phyloP scores from a whole-genome alignment of 371 early-diverging fungal genomes.

The Capillidium heterosporum region DNA sequence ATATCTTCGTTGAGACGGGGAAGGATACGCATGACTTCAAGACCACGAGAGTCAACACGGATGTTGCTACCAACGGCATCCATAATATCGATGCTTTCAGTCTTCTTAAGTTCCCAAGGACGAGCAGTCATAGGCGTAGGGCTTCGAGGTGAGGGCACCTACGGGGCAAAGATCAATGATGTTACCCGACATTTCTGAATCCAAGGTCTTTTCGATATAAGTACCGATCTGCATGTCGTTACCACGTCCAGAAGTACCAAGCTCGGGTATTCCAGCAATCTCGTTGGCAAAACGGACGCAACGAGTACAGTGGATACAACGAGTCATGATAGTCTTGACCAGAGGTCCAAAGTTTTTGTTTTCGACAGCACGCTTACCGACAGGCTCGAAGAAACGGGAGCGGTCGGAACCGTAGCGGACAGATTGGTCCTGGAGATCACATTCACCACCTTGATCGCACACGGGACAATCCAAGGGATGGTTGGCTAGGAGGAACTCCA shows the following conservation, averaged over 20 bases:
- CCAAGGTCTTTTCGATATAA: constrained; percentile 73
- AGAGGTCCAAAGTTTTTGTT: constrained; percentile 94
- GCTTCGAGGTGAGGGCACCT: constrained; percentile 92
- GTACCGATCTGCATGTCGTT: constrained; percentile 97
- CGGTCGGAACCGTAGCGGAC: constrained; percentile 92
- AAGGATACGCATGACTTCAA: constrained; percentile 89
- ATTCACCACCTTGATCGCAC: constrained; percentile 98
- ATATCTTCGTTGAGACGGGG: constrained; percentile 90
- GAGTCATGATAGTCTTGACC: constrained; percentile 90
- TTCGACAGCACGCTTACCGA: constrained; percentile 88
- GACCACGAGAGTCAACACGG: constrained; percentile 88
- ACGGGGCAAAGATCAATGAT: constrained; percentile 95
- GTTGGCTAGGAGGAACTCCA: constrained; percentile 93
- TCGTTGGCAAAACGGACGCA: constrained; percentile 97
- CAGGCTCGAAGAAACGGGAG: constrained; percentile 66
- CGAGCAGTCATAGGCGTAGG: constrained; percentile 85
- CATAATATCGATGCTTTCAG: constrained; percentile 86
- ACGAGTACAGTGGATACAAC: constrained; percentile 98
- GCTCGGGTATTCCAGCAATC: constrained; percentile 87
- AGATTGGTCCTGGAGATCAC: constrained; percentile 94
- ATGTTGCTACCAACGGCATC: constrained; percentile 92
- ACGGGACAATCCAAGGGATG: constrained; percentile 97
- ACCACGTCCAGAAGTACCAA: constrained; percentile 91
- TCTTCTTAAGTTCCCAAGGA: constrained; percentile 94
- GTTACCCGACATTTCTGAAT: constrained; percentile 93